Conservation (phyloP, 148 eudicot species). For the Pharnaceum exiguum region DNA sequence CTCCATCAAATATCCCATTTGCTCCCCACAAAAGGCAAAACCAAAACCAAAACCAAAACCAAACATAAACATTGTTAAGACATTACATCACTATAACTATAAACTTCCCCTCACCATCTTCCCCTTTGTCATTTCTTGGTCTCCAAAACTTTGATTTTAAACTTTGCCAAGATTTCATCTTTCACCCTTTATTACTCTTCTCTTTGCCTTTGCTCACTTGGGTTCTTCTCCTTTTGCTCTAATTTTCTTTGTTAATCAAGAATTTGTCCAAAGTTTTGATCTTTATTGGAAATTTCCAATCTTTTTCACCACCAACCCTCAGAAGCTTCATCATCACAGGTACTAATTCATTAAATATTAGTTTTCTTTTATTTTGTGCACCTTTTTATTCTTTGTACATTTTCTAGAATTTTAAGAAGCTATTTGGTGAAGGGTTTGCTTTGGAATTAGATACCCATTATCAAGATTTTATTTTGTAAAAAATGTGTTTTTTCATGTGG, state of each 20-base stretch:
- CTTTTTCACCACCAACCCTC: neutral
- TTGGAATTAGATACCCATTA: neutral
- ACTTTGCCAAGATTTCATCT: neutral
- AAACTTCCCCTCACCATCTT: neutral
- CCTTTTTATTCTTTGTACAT: neutral
- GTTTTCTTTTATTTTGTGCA: neutral
- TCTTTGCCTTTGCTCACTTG: neutral
- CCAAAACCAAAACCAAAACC: neutral
- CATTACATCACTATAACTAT: neutral
- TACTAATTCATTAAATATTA: neutral
- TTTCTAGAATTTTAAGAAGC: neutral
- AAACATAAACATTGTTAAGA: too few species aligned
- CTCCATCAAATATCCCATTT: neutral
- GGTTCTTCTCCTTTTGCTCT: neutral
- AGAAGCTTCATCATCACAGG: constrained; percentile 11
- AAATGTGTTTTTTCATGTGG: neutral
- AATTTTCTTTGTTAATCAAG: neutral
- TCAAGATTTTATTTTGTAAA: neutral
- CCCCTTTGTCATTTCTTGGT: neutral
- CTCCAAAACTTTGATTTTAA: too few species aligned
- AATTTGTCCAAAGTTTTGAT: neutral
- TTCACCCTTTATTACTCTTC: neutral
- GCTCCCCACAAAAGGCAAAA: neutral
- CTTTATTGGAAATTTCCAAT: neutral
- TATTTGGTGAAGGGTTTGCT: neutral